Conservation (phyloP, 2,329 filamentous ascomycete species). For the Sporothrix luriei region DNA sequence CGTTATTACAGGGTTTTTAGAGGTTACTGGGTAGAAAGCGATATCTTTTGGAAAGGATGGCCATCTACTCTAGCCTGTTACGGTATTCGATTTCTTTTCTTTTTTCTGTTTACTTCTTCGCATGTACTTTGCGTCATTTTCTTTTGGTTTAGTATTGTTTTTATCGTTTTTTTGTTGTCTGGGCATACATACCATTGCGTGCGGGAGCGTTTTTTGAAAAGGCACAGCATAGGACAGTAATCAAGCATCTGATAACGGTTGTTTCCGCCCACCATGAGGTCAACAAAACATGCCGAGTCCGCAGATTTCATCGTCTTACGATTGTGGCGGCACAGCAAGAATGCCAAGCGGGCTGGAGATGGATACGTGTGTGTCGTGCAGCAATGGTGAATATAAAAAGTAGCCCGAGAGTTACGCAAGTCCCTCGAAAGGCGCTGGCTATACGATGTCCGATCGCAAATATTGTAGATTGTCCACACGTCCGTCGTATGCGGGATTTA, state of each 20-base stretch:
- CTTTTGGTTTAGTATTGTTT: background rate
- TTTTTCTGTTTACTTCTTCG: background rate
- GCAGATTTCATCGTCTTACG: conserved; percentile 11
- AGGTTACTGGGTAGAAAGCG: conserved; percentile 19
- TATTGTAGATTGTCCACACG: background rate
- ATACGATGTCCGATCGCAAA: too few species aligned
- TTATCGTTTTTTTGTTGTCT: background rate
- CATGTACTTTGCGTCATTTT: background rate
- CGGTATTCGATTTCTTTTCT: background rate
- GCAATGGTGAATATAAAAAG: too few species aligned
- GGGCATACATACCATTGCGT: conserved; percentile 6
- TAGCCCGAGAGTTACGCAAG: too few species aligned
- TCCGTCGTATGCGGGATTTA: background rate
- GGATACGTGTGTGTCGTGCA: background rate
- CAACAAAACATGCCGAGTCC: background rate
- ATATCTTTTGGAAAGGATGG: conserved; percentile 12
- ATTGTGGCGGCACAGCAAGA: conserved; percentile 22
- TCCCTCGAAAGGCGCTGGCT: too few species aligned
- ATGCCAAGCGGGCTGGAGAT: conserved; percentile 13
- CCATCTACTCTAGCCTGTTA: conserved; percentile 8
- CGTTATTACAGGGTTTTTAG: conserved; percentile 20
- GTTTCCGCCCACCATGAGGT: background rate
- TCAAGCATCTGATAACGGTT: background rate
- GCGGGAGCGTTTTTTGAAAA: conserved; percentile 5
- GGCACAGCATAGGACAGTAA: background rate